A percentile compares a stretch with the other conserved stretches of the same genome.
Conservation (phyloP, 495 filamentous ascomycete genomes). For the Penicillium roqueforti region DNA sequence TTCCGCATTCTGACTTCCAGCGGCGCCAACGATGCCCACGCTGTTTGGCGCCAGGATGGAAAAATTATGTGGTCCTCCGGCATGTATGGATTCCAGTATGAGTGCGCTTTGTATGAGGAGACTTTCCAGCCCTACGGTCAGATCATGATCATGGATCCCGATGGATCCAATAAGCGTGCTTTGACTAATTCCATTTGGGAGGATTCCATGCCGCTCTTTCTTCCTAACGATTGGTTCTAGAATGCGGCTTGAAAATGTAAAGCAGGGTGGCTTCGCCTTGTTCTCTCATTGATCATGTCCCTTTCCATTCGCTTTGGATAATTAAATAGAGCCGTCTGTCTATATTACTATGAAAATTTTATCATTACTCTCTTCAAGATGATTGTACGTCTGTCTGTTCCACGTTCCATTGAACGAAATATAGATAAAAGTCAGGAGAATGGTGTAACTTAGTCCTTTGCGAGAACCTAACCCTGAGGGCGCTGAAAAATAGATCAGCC, state of each 20-base stretch:
- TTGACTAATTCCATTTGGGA: constrained; percentile 34
- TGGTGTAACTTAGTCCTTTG: neutral
- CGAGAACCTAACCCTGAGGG: neutral
- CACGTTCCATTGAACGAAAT: neutral
- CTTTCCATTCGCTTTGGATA: neutral
- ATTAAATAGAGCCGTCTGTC: neutral
- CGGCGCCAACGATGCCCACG: constrained; percentile 40
- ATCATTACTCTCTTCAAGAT: neutral
- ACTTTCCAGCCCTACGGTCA: constrained; percentile 37
- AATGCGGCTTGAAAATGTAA: neutral
- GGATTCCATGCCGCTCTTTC: constrained; percentile 32
- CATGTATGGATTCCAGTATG: constrained; percentile 34
- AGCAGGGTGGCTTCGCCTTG: neutral
- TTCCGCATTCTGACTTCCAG: constrained; percentile 30
- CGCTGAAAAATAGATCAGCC: neutral
- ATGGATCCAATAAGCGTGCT: constrained; percentile 28
- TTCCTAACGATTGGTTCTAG: constrained; percentile 15
- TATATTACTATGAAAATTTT: neutral
- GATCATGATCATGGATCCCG: constrained; percentile 32
- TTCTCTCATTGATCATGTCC: neutral
- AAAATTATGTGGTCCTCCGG: constrained; percentile 32
- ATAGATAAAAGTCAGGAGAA: neutral
- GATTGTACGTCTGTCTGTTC: no score
- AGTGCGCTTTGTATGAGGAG: constrained; percentile 30
- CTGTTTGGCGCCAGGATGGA: constrained; percentile 37